Evolutionary conservation across 768 basidiomycete species (phyloP).

Genomic region (Rhodotorula babjevae): DNA sequence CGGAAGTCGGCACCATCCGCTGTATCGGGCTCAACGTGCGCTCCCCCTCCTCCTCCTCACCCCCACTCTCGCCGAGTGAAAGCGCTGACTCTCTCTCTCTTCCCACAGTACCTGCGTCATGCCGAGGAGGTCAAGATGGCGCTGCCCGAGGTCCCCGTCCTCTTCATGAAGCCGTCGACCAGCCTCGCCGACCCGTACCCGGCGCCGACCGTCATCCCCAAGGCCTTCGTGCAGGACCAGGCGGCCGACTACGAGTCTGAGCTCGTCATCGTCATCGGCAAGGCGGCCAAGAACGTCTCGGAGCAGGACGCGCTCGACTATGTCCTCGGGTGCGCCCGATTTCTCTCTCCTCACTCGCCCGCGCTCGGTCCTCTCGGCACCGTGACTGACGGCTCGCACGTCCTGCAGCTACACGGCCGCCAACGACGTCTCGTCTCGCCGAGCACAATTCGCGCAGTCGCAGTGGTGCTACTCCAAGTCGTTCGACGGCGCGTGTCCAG

Average conservation of each 20-base stretch:
- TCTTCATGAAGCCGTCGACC: constrained; percentile 48
- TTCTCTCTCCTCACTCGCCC: background rate
- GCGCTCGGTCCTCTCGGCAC: background rate
- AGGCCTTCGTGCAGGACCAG: constrained; percentile 24
- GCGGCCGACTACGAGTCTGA: constrained; percentile 47
- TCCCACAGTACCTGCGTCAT: constrained; percentile 45
- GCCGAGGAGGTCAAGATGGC: constrained; percentile 45
- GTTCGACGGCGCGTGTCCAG: constrained; percentile 45
- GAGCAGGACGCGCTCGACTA: constrained; percentile 48
- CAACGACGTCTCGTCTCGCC: constrained; percentile 48
- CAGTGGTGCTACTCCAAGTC: constrained; percentile 42
- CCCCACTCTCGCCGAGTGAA: background rate
- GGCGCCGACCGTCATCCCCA: constrained; percentile 42
- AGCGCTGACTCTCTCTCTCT: too few species aligned
- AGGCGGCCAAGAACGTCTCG: constrained; percentile 45
- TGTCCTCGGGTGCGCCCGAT: constrained; percentile 44
- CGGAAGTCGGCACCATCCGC: constrained; percentile 46
- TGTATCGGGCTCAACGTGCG: constrained; percentile 48
- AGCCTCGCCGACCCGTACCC: constrained; percentile 45
- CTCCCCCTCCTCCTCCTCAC: background rate
- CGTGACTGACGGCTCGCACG: background rate
- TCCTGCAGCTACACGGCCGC: constrained; percentile 43
- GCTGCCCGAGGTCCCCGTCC: constrained; percentile 44
- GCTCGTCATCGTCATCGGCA: constrained; percentile 47
- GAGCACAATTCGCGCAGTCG: constrained; percentile 42